These are phyloP conservation scores for Meredithiella fracta DNA, from an alignment of 2,329 filamentous ascomycete species.

Conservation along the genomic window DNA sequence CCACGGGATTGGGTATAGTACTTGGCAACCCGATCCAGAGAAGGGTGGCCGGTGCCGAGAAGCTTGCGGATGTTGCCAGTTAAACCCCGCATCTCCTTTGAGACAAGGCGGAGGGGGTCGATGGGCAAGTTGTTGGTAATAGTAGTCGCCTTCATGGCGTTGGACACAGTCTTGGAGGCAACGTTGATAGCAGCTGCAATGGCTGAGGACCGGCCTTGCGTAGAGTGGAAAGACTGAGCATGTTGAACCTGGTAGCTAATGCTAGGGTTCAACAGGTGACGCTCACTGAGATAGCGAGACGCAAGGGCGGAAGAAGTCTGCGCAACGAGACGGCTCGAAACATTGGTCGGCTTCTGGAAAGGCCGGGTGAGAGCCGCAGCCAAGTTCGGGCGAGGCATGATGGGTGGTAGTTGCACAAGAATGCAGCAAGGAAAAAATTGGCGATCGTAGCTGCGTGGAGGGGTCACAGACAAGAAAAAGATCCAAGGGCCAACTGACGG, in stretches of 20 bases:
- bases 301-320: conserved; percentile 5
- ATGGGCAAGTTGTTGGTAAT: conserved; percentile 50
- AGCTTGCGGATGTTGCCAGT: conserved; percentile 86
- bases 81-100: conserved; percentile 91
- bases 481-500: conserved; percentile 8
- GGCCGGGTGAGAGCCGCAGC: conserved; percentile 9
- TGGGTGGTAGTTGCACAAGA: conserved; percentile 6
- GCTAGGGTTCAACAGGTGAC: conserved; percentile 8
- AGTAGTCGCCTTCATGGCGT: conserved; percentile 44
- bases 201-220: conserved; percentile 37
- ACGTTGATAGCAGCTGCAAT: conserved; percentile 61
- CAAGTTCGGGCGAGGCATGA: conserved; percentile 9
- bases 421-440: not conserved
- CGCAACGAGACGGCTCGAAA: not conserved
- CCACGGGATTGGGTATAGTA: conserved; percentile 96
- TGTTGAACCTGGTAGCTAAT: conserved; percentile 13
- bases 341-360: not conserved
- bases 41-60: conserved; percentile 86
- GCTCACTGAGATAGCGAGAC: conserved; percentile 8
- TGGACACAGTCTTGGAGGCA: conserved; percentile 53
- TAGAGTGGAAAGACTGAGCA: conserved; percentile 28
- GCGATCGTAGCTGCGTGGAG: not conserved
- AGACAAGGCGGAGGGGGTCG: conserved; percentile 77
- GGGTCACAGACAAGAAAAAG: conserved; percentile 7
- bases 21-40: conserved; percentile 86